These are phyloP conservation scores for Mucor velutinosus DNA, from an alignment of 371 early-diverging fungal genomes.

Conservation along the genomic window DNA sequence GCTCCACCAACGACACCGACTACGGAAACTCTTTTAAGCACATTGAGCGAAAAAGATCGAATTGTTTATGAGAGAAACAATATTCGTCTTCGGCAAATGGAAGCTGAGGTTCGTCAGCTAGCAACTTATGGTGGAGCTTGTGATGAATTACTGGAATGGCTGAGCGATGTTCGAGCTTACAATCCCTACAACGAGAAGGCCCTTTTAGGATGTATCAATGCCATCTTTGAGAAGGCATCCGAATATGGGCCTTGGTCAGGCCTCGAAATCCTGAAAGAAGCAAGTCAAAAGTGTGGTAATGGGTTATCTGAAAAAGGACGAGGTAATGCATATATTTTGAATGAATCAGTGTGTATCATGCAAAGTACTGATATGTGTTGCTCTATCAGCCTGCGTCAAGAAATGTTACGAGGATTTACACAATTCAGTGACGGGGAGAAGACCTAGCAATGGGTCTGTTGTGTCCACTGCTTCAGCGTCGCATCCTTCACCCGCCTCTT, in stretches of 20 bases:
- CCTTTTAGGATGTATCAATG: constrained; percentile 30
- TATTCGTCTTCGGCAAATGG: constrained; percentile 27
- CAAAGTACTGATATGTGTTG: neutral
- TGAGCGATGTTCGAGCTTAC: constrained; percentile 39
- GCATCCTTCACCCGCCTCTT: neutral
- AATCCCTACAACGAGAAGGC: constrained; percentile 29
- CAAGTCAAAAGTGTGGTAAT: constrained; percentile 1
- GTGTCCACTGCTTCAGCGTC: constrained; percentile 2
- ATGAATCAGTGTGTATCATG: neutral
- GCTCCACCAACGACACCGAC: neutral
- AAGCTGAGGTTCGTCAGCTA: constrained; percentile 27
- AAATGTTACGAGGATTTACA: constrained; percentile 16
- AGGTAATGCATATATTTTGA: constrained; percentile 11
- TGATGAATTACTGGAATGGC: constrained; percentile 42
- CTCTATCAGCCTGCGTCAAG: neutral
- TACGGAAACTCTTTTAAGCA: neutral
- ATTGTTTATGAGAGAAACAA: constrained; percentile 25
- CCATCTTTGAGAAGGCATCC: constrained; percentile 19
- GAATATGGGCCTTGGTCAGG: constrained; percentile 38
- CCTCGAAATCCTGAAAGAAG: constrained; percentile 26
- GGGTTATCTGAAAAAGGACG: constrained; percentile 9
- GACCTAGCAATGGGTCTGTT: constrained; percentile 2
- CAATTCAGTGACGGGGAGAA: constrained; percentile 2
- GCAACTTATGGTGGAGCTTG: constrained; percentile 39
- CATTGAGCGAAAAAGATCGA: constrained; percentile 1